These are phyloP conservation scores for Thymus quinquecostatus DNA, from an alignment of 257 asterid species.

Conservation along the genomic window DNA sequence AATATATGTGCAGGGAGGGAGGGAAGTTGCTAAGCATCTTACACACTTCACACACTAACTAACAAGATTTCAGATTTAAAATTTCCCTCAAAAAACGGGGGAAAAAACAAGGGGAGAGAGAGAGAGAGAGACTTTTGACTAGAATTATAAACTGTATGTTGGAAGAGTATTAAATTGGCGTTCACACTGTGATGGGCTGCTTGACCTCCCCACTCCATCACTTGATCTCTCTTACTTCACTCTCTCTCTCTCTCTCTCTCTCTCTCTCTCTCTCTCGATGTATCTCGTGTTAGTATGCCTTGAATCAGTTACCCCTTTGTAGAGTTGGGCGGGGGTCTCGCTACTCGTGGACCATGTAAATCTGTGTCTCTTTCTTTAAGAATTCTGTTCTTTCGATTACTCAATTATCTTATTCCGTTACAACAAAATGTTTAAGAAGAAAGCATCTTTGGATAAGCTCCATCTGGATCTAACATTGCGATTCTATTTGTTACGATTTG, in stretches of 20 bases:
- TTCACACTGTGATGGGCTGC: conserved; percentile 61
- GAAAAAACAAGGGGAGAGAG: too few relatives aligned
- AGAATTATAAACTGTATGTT: neutral
- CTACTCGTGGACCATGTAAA: too few relatives aligned
- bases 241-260: neutral
- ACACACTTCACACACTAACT: conserved; percentile 13
- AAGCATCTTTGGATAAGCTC: too few relatives aligned
- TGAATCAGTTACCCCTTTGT: too few relatives aligned
- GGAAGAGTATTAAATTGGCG: neutral
- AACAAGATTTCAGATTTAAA: neutral
- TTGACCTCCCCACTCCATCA: conserved; percentile 53
- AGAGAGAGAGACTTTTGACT: conserved; percentile 45
- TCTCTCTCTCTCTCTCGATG: neutral
- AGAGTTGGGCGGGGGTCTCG: too few relatives aligned
- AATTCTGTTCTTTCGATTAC: too few relatives aligned
- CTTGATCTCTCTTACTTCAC: neutral
- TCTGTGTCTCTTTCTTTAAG: too few relatives aligned
- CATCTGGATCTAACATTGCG: too few relatives aligned
- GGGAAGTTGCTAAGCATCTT: conserved; percentile 40
- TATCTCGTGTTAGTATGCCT: too few relatives aligned
- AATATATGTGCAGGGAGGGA: conserved; percentile 7
- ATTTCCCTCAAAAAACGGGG: neutral
- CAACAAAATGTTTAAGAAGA: too few relatives aligned
- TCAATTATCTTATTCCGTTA: too few relatives aligned
- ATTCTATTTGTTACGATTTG: too few relatives aligned